Base-by-base conservation (phyloP, 225 moss, liverwort and hornwort genomes). In the Straminergon stramineum region DNA sequence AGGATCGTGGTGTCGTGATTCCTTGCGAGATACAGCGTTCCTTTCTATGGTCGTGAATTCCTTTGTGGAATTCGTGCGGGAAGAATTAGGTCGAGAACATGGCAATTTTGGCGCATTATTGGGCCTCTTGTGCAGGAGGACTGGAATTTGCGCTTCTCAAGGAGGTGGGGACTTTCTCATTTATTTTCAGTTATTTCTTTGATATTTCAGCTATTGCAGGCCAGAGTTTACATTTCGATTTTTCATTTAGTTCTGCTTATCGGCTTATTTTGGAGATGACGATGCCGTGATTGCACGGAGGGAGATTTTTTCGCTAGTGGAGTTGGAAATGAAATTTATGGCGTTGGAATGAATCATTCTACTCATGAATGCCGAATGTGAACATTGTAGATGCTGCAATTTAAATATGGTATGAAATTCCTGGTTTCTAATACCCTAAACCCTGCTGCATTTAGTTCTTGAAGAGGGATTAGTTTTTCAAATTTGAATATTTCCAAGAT, bases 61-160 rank as follows among this genome's bases (percentile, higher is more conserved):
- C 21, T 61, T 45, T 62, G 45, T 34, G 32, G 35, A 35, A 83
- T 79, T 78, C 30, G 17, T 56, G 56, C 45, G 61, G 52, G 71
- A 63, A 39, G 71, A 52, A 41, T 75, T 39, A 56, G 26, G 71
- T 41, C 20, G 55, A 78, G 52, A 67, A 12, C 26, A 86, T 88
- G 91, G 90, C 93, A 83, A 78, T 58, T 22, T 82, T 93, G 92
- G 94, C 93, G 79, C 93, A 91, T 60, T 97, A 97, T 56, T 97
- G 97, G 97, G 97, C 96, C 57, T 94, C 97, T 74, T 97, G 97
- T 84, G 97, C 96, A 61, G 92, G 91, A 34, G 97, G 97, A 12
- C 89, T 97, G 48, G 92, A 97, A 74, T 95, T 91, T 63, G 95
- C 92, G 66, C 92, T 97, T 68, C 88, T 93, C 65, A 89, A 91